A percentile compares a stretch with the other conserved stretches of the same genome.
Evolutionary conservation across 331 rosid genomes (phyloP).

Genomic region (Malus hybrid): DNA sequence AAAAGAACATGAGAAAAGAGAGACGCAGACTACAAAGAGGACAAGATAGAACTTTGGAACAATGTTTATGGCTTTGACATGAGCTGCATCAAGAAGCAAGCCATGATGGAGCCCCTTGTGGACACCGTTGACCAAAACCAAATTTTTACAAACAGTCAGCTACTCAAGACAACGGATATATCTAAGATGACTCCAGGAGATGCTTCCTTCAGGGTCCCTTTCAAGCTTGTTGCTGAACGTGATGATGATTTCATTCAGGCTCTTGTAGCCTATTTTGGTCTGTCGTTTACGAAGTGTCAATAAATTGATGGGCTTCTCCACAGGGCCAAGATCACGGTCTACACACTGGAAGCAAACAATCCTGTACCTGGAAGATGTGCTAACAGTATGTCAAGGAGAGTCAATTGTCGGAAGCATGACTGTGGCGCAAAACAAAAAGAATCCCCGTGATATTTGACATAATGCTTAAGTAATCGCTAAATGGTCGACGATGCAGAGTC

Average conservation of each 20-base stretch:
- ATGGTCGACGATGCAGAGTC: conserved; percentile 48
- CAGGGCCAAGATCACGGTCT: conserved; percentile 83
- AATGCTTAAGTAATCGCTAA: conserved; percentile 65
- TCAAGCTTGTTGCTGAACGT: conserved; percentile 78
- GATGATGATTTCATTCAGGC: conserved; percentile 85
- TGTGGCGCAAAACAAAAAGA: conserved; percentile 74
- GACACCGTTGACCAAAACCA: conserved; percentile 95
- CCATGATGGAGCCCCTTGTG: conserved; percentile 94
- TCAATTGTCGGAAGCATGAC: conserved; percentile 64
- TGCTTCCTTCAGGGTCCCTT: conserved; percentile 76
- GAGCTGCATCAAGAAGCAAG: conserved; percentile 99
- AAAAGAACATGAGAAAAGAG: too few species aligned
- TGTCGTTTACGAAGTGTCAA: conserved; percentile 81
- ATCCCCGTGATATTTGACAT: conserved; percentile 93
- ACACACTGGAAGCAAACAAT: conserved; percentile 99
- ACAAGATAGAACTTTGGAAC: conserved; percentile 50
- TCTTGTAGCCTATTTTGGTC: conserved; percentile 94
- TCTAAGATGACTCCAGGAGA: conserved; percentile 91
- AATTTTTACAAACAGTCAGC: conserved; percentile 87
- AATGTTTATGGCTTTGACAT: conserved; percentile 89
- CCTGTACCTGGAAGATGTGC: conserved; percentile 81
- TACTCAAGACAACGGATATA: conserved; percentile 95
- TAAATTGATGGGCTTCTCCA: conserved; percentile 85
- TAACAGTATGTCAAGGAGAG: conserved; percentile 91
- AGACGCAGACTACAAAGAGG: too few species aligned